Percentiles rank a stretch among this genome's conserved stretches.
phyloP scores from a whole-genome alignment of 495 filamentous ascomycete genomes.

The Penicillium pancosmium region DNA sequence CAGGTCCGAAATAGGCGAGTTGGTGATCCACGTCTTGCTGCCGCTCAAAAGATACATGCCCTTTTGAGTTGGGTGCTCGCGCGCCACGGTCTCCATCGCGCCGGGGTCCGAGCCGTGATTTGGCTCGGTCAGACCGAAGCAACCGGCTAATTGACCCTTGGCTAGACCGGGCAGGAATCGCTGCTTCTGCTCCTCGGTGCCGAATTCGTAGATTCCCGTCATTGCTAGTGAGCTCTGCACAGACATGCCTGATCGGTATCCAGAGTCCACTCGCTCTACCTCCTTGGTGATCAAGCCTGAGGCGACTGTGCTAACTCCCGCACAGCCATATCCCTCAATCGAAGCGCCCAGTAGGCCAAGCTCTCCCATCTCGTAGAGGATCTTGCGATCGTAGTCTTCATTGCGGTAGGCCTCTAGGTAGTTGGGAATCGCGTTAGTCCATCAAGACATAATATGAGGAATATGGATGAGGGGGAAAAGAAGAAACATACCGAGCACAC shows the following conservation, averaged over 20 bases:
- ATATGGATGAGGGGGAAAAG: neutral
- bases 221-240: slow-evolving; percentile 95
- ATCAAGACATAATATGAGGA: neutral
- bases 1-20: slow-evolving; percentile 91
- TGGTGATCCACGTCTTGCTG: slow-evolving; percentile 98
- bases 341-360: slow-evolving; percentile 88
- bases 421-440: slow-evolving; percentile 6
- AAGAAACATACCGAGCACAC: slow-evolving; percentile 75
- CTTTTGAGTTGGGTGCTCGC: slow-evolving; percentile 83
- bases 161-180: slow-evolving; percentile 82
- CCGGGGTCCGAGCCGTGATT: slow-evolving; percentile 98
- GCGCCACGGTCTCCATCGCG: slow-evolving; percentile 89
- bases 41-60: slow-evolving; percentile 81
- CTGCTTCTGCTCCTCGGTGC: slow-evolving; percentile 86
- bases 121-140: slow-evolving; percentile 94
- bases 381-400: slow-evolving; percentile 86
- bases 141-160: slow-evolving; percentile 83
- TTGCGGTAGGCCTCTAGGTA: slow-evolving; percentile 86
- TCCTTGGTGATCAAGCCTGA: slow-evolving; percentile 93
- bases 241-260: slow-evolving; percentile 94
- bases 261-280: slow-evolving; percentile 93
- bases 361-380: slow-evolving; percentile 95
- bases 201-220: slow-evolving; percentile 96
- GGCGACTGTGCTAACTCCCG: slow-evolving; percentile 90
- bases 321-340: slow-evolving; percentile 90